Evolutionary conservation across 2,329 filamentous ascomycete species (phyloP), one percentile per base, ranked within the genome.

Genomic region (Calonectria leucothoes): DNA sequence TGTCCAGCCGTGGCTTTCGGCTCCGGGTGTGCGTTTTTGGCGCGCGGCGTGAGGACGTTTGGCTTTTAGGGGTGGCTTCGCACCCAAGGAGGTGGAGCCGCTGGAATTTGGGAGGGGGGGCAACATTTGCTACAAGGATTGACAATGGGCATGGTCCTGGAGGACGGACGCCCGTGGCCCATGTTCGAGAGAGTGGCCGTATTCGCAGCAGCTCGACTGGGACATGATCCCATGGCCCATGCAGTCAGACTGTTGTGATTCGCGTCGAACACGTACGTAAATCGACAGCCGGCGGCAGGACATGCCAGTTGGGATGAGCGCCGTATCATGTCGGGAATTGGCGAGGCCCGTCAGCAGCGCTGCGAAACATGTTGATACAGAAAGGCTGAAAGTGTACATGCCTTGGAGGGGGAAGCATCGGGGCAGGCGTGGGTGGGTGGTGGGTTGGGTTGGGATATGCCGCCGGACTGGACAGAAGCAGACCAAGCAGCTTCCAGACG

Each of bases 1-100:
- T 78, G 75, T 49, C 69, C 17, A n/a, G 39, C 39, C n/a, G 39
- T 64, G 79, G 77, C 72, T 72, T 80, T 80, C 75, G 73, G 78
- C 75, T 76, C 73, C 76, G 74, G 78, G 72, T 73, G 71, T 76
- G 78, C 70, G 70, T 74, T 74, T 74, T 29, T 37, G 64, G 66
- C 55, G 59, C 55, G 66, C 45, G 48, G 57, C 52, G 42, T 64
- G 45, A 78, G 66, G 72, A 77, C 77, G 77, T 77, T 78, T 78
- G 66, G 59, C 71, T 78, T 79, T 73, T 78, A 79, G 76, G 78
- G 73, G 76, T 79, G 77, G 77, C 72, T 78, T 72, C 70, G 55
- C 55, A 31, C 49, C 51, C 29, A 23, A 66, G 55, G 33, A 66
- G 75, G 73, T 74, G 76, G 74, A 77, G 51, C 33, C 69, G 65